A percentile compares a stretch with the other conserved stretches of the same genome.
Evolutionary conservation across 331 rosid species (phyloP).

Genomic region (Telfairia occidentalis): DNA sequence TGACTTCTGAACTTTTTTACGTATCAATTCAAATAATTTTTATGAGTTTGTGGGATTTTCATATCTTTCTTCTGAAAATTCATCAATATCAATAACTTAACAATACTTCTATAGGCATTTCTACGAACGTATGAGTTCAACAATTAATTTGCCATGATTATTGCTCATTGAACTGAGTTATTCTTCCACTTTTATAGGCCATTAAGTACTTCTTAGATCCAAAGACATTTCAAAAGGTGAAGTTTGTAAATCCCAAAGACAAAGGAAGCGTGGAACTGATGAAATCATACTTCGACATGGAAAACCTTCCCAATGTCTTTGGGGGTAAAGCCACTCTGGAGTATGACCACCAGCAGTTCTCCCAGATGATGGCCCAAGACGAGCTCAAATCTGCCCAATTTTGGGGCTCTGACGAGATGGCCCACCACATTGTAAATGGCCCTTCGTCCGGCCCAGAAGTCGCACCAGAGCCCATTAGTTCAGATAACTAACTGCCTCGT

Average conservation of each 20-base stretch:
- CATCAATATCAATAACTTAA: not conserved
- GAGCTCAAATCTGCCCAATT: conserved; percentile 63
- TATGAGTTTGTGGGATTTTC: not conserved
- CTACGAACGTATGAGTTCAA: not conserved
- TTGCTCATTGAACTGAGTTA: not conserved
- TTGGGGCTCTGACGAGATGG: conserved; percentile 60
- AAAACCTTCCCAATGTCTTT: conserved; percentile 68
- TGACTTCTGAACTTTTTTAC: not conserved
- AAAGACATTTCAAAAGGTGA: conserved; percentile 73
- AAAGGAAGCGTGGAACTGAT: conserved; percentile 71
- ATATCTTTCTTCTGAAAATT: not conserved
- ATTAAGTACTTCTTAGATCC: conserved; percentile 70
- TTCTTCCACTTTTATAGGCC: conserved; percentile 27
- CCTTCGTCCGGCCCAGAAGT: conserved; percentile 36
- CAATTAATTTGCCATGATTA: too few relatives aligned
- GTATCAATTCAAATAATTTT: not conserved
- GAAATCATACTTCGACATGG: conserved; percentile 70
- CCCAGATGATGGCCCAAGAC: conserved; percentile 60
- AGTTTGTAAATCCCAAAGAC: conserved; percentile 65
- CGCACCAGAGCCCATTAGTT: conserved; percentile 31
- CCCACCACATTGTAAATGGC: conserved; percentile 22
- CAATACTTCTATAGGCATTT: not conserved
- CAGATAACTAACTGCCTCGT: not conserved
- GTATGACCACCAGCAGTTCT: conserved; percentile 77
- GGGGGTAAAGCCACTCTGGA: conserved; percentile 72